Evolutionary conservation across 257 asterid species (phyloP), one percentile per base, ranked within the genome.

Genomic region (Paraleonurus japonicus): DNA sequence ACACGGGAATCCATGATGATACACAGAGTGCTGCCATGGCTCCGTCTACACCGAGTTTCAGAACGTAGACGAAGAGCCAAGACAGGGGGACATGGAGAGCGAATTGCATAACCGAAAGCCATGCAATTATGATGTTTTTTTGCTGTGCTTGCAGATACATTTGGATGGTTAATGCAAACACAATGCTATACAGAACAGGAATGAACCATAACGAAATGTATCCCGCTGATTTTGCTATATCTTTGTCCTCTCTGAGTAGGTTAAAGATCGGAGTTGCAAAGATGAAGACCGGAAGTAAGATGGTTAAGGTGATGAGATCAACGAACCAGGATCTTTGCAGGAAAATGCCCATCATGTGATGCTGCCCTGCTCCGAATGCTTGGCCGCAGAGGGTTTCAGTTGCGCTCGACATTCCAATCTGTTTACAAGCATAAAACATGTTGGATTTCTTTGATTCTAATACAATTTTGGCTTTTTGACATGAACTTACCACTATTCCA

Each of bases 281-380:
- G 71, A 89, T 10, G 67, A 85, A 89, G 43, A 86, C n/a, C 0
- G 96, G 96, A 1, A 87, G 87, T 74, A 86, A 72, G 17, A 81
- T 33, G 1, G 90, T 86, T 53, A 83, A 39, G 22, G 90, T 75
- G 32, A 79, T 35, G 33, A 89, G 76, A 72, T 85, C 87, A 17
- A 87, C 82, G 20, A 86, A 39, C 96, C 96, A 89, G 6, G 96
- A 89, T 15, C 96, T 62, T 77, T 89, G 96, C 69, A 89, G 41
- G 87, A 81, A 89, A 45, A 89, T 80, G 0, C 96, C 96, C 87
- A 89, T 78, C 96, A 89, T 89, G 32, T 89, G 90, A 33, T 80
- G 30, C 15, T 89, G 96, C 55, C 78, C 83, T 35, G 96, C 96
- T 32, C 96, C 93, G 55, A 74, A 85, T 20, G 93, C 89, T 83